These are phyloP conservation scores for Vigna radiata DNA, from an alignment of 306 rosid genomes.

Conservation along the genomic window DNA sequence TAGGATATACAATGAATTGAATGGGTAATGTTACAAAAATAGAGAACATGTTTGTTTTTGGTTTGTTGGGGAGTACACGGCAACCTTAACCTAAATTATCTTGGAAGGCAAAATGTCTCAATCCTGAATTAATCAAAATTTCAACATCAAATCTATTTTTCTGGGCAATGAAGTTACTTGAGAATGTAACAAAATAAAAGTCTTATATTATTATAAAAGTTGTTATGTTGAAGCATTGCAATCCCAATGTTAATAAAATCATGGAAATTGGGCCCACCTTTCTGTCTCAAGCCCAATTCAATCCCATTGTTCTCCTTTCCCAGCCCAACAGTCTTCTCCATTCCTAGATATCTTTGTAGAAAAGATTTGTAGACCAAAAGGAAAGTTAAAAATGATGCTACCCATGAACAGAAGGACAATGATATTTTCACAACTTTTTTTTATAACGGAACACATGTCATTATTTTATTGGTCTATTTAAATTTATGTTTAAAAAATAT, in stretches of 20 bases:
- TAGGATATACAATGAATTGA: neutral
- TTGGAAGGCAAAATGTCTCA: constrained; percentile 33
- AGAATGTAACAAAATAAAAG: neutral
- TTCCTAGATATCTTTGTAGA: neutral
- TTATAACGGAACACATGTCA: too few relatives aligned
- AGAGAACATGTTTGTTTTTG: neutral
- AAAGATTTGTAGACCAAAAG: neutral
- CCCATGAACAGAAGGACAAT: too few relatives aligned
- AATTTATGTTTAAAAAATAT: too few relatives aligned
- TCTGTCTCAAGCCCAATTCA: neutral
- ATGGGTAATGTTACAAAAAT: neutral
- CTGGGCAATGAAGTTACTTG: constrained; percentile 15
- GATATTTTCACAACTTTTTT: too few relatives aligned
- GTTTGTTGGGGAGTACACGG: constrained; percentile 8
- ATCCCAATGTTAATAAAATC: neutral
- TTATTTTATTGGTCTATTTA: too few relatives aligned
- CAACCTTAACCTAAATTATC: constrained; percentile 7
- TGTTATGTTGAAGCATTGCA: neutral
- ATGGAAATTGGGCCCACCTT: neutral
- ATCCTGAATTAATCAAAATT: neutral
- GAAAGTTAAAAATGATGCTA: neutral
- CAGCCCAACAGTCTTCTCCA: neutral
- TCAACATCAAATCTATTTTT: neutral
- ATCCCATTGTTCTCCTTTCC: neutral
- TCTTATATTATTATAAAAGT: neutral